Evolutionary conservation across 768 basidiomycete genomes (phyloP).

Genomic region (Agrocybe pediades): DNA sequence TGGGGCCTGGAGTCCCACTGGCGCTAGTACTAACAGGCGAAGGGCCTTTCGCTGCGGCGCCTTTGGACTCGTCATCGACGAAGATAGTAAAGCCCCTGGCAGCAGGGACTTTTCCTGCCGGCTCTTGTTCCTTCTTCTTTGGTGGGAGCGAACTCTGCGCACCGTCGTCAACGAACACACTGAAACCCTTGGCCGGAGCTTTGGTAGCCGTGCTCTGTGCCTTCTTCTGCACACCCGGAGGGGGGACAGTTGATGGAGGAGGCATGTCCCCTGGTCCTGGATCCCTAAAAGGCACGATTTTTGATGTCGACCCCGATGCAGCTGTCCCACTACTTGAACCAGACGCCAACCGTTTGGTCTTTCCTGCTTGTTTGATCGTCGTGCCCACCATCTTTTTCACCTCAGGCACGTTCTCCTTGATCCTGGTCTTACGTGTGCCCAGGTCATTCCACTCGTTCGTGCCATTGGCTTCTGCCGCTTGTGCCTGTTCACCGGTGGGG

Average conservation of each 20-base stretch:
- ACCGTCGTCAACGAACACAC: slow-evolving; percentile 32
- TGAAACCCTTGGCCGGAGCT: slow-evolving; percentile 33
- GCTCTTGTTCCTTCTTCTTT: neutral
- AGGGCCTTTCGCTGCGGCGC: neutral
- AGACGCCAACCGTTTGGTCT: slow-evolving; percentile 52
- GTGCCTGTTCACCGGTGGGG: slow-evolving; percentile 53
- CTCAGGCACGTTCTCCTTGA: slow-evolving; percentile 79
- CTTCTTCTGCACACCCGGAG: slow-evolving; percentile 33
- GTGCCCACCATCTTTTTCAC: slow-evolving; percentile 69
- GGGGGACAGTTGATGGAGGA: slow-evolving; percentile 27
- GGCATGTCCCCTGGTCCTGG: slow-evolving; percentile 50
- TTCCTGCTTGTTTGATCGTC: slow-evolving; percentile 64
- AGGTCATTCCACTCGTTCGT: slow-evolving; percentile 69
- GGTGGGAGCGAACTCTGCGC: neutral
- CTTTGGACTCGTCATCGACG: neutral
- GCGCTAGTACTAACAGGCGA: neutral
- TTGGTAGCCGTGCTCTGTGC: slow-evolving; percentile 27
- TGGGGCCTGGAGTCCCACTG: slow-evolving; percentile 47
- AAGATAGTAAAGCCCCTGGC: neutral
- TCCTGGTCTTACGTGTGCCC: slow-evolving; percentile 73
- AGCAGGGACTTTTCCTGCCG: neutral
- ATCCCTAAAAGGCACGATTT: slow-evolving; percentile 69
- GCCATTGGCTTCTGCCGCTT: slow-evolving; percentile 37
- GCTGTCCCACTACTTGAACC: slow-evolving; percentile 28
- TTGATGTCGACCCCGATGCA: slow-evolving; percentile 42